Percentiles rank a stretch among this genome's conserved stretches.
Conservation (phyloP, 1,284 basidiomycete genomes). For the Cryptococcus sp. region DNA sequence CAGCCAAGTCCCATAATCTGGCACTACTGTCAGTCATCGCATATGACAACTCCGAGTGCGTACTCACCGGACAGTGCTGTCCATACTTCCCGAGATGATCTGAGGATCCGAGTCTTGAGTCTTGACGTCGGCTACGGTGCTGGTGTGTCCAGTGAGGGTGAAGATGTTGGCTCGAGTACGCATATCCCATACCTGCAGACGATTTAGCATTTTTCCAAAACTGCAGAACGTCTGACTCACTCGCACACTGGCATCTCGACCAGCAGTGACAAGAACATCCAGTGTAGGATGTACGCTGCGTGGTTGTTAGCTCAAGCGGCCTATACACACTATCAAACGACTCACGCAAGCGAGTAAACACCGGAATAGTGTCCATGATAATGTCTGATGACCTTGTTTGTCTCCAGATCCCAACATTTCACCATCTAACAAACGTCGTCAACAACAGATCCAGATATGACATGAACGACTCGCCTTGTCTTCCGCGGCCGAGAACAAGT, state of each 20-base stretch:
- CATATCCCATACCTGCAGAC: constrained; percentile 84
- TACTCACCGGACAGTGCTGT: constrained; percentile 82
- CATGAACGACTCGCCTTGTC: constrained; percentile 70
- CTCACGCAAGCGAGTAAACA: constrained; percentile 75
- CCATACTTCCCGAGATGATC: constrained; percentile 97
- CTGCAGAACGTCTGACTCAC: constrained; percentile 49
- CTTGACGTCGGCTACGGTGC: constrained; percentile 89
- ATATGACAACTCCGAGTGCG: constrained; percentile 8
- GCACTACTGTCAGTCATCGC: not conserved
- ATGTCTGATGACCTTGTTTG: constrained; percentile 97
- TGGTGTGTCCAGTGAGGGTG: constrained; percentile 88
- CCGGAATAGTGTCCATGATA: constrained; percentile 98
- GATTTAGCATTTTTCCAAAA: not conserved
- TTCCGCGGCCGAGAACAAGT: constrained; percentile 95
- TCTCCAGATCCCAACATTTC: constrained; percentile 99
- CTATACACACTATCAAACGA: not conserved
- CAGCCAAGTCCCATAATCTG: constrained; percentile 96
- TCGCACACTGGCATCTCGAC: constrained; percentile 90
- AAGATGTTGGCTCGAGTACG: constrained; percentile 94
- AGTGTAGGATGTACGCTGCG: constrained; percentile 85
- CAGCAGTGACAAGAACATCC: constrained; percentile 90
- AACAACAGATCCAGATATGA: not conserved
- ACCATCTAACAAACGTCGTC: constrained; percentile 70
- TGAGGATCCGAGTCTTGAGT: constrained; percentile 97
- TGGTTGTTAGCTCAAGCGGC: not conserved